These are phyloP conservation scores for Arachis hypogaea DNA, from an alignment of 306 rosid genomes.

Conservation along the genomic window DNA sequence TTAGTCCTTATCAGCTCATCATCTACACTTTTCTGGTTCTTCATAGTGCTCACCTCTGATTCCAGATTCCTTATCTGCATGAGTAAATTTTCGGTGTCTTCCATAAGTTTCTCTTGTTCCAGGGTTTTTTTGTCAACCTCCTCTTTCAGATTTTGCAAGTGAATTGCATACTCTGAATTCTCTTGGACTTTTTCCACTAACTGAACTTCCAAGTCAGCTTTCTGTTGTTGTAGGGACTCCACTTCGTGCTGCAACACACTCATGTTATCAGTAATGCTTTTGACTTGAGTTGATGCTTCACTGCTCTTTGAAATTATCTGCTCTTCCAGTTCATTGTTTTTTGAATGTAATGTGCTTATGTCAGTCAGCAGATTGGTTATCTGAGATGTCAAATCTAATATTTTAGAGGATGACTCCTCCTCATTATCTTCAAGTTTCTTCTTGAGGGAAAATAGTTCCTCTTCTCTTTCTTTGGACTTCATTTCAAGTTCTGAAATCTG, in stretches of 20 bases:
- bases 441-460: conserved; percentile 50
- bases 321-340: conserved; percentile 66
- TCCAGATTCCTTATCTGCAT: conserved; percentile 51
- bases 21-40: conserved; percentile 29
- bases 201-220: conserved; percentile 62
- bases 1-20: conserved; percentile 41
- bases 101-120: conserved; percentile 52
- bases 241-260: conserved; percentile 61
- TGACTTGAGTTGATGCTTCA: conserved; percentile 62
- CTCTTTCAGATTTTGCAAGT: conserved; percentile 66
- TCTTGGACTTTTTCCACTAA: conserved; percentile 53
- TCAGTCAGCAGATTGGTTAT: conserved; percentile 56
- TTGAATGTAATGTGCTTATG: conserved; percentile 44
- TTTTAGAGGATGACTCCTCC: conserved; percentile 52
- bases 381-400: conserved; percentile 63
- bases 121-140: conserved; percentile 53
- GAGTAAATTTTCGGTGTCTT: conserved; percentile 59
- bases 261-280: conserved; percentile 58
- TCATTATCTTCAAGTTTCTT: conserved; percentile 63
- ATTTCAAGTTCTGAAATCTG: conserved; percentile 59
- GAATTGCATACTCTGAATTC: conserved; percentile 52
- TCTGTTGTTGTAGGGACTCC: conserved; percentile 54
- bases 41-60: conserved; percentile 43
- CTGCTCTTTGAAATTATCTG: conserved; percentile 49
- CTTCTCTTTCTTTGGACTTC: conserved; percentile 58